These are phyloP conservation scores for Populus nigra DNA, from an alignment of 345 rosid genomes.

Conservation along the genomic window DNA sequence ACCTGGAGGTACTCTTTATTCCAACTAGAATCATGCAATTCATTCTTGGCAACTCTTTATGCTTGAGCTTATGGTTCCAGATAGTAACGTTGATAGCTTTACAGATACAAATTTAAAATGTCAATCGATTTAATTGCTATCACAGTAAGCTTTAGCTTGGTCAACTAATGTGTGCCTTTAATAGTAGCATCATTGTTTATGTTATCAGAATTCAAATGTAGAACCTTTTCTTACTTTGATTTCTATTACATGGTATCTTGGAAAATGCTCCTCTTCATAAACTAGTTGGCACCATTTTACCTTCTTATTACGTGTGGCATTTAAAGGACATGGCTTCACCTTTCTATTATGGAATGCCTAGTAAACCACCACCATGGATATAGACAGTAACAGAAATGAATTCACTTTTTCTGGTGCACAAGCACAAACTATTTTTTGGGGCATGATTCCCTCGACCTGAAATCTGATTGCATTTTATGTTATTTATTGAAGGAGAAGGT, in stretches of 20 bases:
- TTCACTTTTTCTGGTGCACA: neutral
- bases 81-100: neutral
- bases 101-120: neutral
- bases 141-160: neutral
- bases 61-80: neutral
- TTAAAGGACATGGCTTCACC: neutral
- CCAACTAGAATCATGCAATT: neutral
- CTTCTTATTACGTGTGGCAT: neutral
- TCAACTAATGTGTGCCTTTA: neutral
- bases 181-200: neutral
- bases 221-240: neutral
- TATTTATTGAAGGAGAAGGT: constrained; percentile 54
- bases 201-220: neutral
- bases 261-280: neutral
- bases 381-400: neutral
- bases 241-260: neutral
- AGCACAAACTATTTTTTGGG: neutral
- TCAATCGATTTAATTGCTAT: neutral
- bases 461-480: constrained; percentile 6
- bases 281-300: neutral
- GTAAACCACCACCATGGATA: neutral
- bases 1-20: constrained; percentile 46
- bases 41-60: constrained; percentile 4
- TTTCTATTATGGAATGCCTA: neutral
- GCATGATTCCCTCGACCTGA: neutral